These are phyloP conservation scores for Filobasidium wieringae DNA, from an alignment of 768 basidiomycete genomes.

Conservation along the genomic window DNA sequence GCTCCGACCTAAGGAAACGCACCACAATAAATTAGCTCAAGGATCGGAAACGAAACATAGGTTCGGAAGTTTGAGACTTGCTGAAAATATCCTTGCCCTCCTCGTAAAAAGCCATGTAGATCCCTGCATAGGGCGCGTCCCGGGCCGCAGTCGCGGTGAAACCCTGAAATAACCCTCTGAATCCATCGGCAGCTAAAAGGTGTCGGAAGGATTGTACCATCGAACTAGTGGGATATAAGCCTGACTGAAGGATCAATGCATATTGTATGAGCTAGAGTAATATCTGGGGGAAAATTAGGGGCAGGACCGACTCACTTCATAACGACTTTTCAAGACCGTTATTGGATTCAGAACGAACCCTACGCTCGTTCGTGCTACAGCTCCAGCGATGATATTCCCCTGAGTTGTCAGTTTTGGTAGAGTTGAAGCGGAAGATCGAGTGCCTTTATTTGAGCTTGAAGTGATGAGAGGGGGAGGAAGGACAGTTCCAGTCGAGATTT, in stretches of 20 bases:
- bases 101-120: conserved; percentile 82
- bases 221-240: conserved; percentile 26
- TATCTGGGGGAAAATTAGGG: background rate
- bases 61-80: conserved; percentile 47
- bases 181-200: conserved; percentile 44
- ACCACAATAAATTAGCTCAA: conserved; percentile 2
- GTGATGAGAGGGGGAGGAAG: too few species aligned
- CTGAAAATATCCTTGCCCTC: conserved; percentile 64
- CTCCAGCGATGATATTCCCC: conserved; percentile 80
- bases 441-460: background rate
- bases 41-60: conserved; percentile 20
- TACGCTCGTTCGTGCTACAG: conserved; percentile 63
- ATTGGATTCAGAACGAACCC: conserved; percentile 82
- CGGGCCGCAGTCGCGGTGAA: conserved; percentile 77
- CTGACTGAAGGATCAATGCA: conserved; percentile 17
- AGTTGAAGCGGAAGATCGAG: conserved; percentile 14
- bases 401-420: conserved; percentile 48
- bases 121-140: conserved; percentile 85
- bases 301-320: conserved; percentile 50
- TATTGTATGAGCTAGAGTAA: background rate
- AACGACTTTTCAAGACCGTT: conserved; percentile 80
- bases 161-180: conserved; percentile 71
- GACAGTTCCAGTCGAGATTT: background rate
- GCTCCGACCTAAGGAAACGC: background rate
- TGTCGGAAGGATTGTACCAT: conserved; percentile 27